Evolutionary conservation across 257 asterid species (phyloP), one percentile per base, ranked within the genome.

Genomic region (Scutellaria baicalensis): DNA sequence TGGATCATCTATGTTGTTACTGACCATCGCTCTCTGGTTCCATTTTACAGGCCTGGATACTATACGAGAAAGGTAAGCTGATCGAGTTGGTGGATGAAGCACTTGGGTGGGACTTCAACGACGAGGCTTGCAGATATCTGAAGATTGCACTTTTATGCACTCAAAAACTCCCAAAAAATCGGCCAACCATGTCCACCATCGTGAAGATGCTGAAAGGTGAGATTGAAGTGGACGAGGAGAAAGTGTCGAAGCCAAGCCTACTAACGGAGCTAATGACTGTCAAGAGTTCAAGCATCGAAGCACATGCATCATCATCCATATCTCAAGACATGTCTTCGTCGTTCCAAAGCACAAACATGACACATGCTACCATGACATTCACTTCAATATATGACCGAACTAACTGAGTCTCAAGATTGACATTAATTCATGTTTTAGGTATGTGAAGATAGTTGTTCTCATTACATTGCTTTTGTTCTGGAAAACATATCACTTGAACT

Each of bases 161-260:
- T 73, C 96, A 89, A 79, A 85, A 79, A 33, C 14, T 69, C 66
- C 94, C 93, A 7, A 84, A 78, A 67, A 54, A 17, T 56, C 89
- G 97, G 9, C 97, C 97, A 14, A 45, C 82, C 5, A 92, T 92
- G 96, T 80, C 97, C 21, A 49, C 38, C 0, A 84, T 83, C 38
- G 86, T 76, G 40, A 78, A 87, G 74, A 68, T 92, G 88, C 79
- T 89, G 76, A 78, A 76, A 12, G 95, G 93, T 8, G 89, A 87
- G 80, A 52, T 59, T 43, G 71, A 76, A 43, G 71, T 83, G 71
- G 81, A 72, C 5, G 88, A 72, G 45, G 68, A 23, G 48, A 70
- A 57, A 74, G 73, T 92, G 52, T 61, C 89, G 18, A 82, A 77
- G 70, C 96, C 92, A 3, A 85, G 87, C 49, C n/a, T 84, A 40